phyloP scores from a whole-genome alignment of 2,329 filamentous ascomycete species.

The Alternaria viburni region DNA sequence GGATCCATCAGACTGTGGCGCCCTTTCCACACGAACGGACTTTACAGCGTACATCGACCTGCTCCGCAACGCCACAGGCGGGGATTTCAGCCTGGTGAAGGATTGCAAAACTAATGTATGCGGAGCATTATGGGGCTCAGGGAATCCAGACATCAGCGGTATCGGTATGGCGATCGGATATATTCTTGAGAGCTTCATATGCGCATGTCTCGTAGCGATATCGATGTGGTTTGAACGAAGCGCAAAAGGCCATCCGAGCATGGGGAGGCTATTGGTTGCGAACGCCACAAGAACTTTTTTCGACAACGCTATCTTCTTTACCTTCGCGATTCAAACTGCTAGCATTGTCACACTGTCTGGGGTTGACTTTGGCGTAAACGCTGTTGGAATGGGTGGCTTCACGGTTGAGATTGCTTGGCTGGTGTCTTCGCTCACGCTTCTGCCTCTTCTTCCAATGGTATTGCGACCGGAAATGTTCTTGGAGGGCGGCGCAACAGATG shows the following conservation, averaged over 20 bases:
- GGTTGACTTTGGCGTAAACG: conserved; percentile 25
- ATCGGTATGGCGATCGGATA: conserved; percentile 31
- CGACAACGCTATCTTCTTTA: conserved; percentile 28
- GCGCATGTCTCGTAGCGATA: not conserved
- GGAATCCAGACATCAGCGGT: conserved; percentile 32
- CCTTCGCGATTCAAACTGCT: conserved; percentile 29
- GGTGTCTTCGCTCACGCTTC: conserved; percentile 22
- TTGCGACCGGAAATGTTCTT: not conserved
- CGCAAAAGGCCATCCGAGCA: not conserved
- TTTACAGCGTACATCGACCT: conserved; percentile 22
- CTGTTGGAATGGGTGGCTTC: conserved; percentile 27
- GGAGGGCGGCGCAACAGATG: not conserved
- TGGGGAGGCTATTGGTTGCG: not conserved
- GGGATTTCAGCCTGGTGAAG: conserved; percentile 19
- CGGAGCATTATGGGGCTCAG: conserved; percentile 27
- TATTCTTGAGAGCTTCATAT: conserved; percentile 23
- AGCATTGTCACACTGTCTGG: conserved; percentile 24
- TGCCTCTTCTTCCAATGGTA: conserved; percentile 23
- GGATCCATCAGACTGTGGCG: not conserved
- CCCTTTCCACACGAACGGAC: conserved; percentile 3
- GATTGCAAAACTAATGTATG: conserved; percentile 25
- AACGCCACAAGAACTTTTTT: conserved; percentile 15
- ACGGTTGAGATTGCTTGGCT: conserved; percentile 31
- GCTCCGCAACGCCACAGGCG: conserved; percentile 12
- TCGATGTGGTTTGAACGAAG: not conserved